Percentiles rank a stretch among this genome's conserved stretches.
These are phyloP conservation scores for Byssochlamys sp. DNA, from an alignment of 2,329 filamentous ascomycete species.

Conservation along the genomic window DNA sequence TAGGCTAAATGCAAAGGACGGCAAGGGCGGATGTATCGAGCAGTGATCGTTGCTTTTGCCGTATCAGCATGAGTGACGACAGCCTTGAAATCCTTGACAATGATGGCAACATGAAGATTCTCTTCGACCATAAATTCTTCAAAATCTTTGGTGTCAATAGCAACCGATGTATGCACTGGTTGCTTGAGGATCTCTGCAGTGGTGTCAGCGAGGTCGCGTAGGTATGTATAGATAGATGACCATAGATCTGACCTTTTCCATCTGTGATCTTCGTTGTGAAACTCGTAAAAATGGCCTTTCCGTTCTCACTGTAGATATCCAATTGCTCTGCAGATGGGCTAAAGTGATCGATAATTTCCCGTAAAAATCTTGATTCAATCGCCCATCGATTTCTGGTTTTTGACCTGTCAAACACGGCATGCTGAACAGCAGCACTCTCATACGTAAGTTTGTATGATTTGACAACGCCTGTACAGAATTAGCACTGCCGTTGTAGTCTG, in stretches of 20 bases:
- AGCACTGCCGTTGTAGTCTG: slow-evolving; percentile 4
- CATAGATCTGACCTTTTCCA: slow-evolving; percentile 41
- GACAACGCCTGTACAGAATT: slow-evolving; percentile 41
- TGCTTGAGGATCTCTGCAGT: slow-evolving; percentile 52
- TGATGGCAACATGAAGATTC: slow-evolving; percentile 53
- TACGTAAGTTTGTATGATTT: slow-evolving; percentile 58
- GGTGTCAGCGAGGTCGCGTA: slow-evolving; percentile 5
- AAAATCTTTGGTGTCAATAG: slow-evolving; percentile 53
- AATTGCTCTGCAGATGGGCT: slow-evolving; percentile 55
- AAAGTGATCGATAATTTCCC: slow-evolving; percentile 56
- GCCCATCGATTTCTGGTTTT: slow-evolving; percentile 50
- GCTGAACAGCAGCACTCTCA: slow-evolving; percentile 52
- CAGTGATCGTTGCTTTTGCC: slow-evolving; percentile 45
- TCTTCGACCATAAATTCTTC: slow-evolving; percentile 51
- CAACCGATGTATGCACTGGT: slow-evolving; percentile 55
- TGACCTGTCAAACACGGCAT: slow-evolving; percentile 53
- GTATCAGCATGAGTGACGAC: slow-evolving; percentile 55
- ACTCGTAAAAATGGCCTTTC: slow-evolving; percentile 53
- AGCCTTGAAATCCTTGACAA: slow-evolving; percentile 57
- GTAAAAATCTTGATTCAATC: slow-evolving; percentile 47
- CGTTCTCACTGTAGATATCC: slow-evolving; percentile 51
- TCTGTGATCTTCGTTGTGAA: slow-evolving; percentile 56
- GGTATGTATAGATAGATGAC: neutral
- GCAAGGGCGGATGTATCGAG: slow-evolving; percentile 50
- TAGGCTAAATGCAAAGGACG: slow-evolving; percentile 54